Percentiles rank a stretch among this genome's conserved stretches.
Evolutionary conservation across 371 early-diverging fungal species (phyloP).

Genomic region (Umbelopsis sp.): DNA sequence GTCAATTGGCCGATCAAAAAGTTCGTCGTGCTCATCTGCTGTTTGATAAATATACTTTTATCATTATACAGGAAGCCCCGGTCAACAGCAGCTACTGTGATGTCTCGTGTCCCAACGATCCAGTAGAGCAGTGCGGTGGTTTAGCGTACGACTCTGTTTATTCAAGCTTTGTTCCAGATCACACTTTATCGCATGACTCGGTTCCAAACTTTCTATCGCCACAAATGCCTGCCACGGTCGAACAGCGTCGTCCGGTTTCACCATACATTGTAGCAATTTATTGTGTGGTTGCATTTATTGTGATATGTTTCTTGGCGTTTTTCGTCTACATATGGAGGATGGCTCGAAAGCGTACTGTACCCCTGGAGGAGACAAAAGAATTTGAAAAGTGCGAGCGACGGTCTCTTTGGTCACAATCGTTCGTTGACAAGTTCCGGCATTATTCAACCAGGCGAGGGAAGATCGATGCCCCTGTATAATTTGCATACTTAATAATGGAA

Average conservation of each 20-base stretch:
- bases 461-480: too few species aligned
- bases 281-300: background rate
- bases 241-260: background rate
- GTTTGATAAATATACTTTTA: background rate
- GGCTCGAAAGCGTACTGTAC: background rate
- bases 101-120: background rate
- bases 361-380: background rate
- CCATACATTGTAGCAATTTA: background rate
- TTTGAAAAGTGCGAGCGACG: too few species aligned
- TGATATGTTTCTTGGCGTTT: background rate
- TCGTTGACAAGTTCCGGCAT: background rate
- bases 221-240: background rate
- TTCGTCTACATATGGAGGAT: background rate
- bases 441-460: too few species aligned
- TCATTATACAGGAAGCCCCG: background rate
- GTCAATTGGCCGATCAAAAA: background rate
- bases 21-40: background rate
- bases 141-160: slow-evolving; percentile 1
- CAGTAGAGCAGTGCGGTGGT: background rate
- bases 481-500: too few species aligned
- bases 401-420: background rate
- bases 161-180: background rate
- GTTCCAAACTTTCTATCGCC: background rate
- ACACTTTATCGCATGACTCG: background rate
- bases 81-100: background rate